These are phyloP conservation scores for Lycium barbarum DNA, from an alignment of 257 asterid species.

Conservation along the genomic window DNA sequence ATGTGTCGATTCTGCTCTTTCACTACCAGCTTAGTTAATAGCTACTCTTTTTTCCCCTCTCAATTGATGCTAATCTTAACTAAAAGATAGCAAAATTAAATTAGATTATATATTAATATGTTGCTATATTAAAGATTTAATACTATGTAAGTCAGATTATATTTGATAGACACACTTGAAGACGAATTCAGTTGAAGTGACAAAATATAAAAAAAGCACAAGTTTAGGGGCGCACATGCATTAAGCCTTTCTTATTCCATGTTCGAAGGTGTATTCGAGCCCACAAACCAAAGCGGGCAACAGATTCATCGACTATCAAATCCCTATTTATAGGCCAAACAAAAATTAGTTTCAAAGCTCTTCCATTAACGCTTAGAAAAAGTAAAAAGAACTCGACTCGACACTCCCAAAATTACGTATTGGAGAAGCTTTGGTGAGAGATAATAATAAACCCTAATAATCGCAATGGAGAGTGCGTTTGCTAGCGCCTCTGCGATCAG, in stretches of 20 bases:
- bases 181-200: no score
- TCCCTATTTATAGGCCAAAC: conserved; percentile 27
- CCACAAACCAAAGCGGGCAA: not conserved
- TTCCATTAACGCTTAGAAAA: conserved; percentile 7
- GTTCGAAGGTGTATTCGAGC: not conserved
- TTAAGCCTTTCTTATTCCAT: not conserved
- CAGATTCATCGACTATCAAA: not conserved
- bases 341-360: not conserved
- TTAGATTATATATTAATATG: no score
- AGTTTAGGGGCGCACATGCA: no score
- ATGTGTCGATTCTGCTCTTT: no score
- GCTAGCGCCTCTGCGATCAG: conserved; percentile 89
- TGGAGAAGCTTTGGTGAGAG: not conserved
- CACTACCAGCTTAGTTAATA: no score
- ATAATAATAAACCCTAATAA: conserved; percentile 27
- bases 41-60: no score
- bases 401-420: not conserved
- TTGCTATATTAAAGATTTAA: no score
- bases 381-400: not conserved
- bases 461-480: conserved; percentile 78
- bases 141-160: no score
- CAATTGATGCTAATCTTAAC: no score
- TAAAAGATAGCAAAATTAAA: no score
- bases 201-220: no score
- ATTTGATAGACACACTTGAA: no score